phyloP scores from a whole-genome alignment of 768 basidiomycete species.

The Amanita fuliginea region DNA sequence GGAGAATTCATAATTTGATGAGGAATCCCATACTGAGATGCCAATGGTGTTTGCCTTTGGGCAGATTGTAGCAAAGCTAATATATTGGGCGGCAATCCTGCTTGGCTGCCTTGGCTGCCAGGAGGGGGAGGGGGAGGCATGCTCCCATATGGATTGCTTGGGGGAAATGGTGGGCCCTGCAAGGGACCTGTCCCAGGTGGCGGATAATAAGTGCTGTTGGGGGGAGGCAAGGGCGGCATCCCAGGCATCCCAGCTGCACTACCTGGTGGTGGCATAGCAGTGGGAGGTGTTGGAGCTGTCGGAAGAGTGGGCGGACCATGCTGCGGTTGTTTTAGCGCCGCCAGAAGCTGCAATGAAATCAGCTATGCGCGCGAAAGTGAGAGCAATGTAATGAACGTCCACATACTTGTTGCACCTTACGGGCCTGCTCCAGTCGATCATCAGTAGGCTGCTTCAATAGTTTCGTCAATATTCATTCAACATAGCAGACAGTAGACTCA shows the following conservation, averaged over 20 bases:
- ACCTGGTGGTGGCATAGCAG: conserved; percentile 21
- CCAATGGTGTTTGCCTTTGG: conserved; percentile 36
- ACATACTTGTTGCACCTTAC: conserved; percentile 68
- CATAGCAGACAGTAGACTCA: conserved; percentile 8
- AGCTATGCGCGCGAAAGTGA: neutral
- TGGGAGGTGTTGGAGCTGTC: conserved; percentile 23
- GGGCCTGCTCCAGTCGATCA: conserved; percentile 81
- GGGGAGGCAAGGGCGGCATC: conserved; percentile 27
- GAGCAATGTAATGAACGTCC: neutral
- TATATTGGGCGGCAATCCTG: conserved; percentile 56
- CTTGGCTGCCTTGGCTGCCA: conserved; percentile 21
- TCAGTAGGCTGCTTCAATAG: conserved; percentile 36
- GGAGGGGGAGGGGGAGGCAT: conserved; percentile 16
- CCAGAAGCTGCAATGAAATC: conserved; percentile 37
- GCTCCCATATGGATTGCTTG: conserved; percentile 15
- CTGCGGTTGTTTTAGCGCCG: conserved; percentile 68
- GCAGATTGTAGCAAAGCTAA: conserved; percentile 50
- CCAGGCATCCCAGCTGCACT: conserved; percentile 8
- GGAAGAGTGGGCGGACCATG: conserved; percentile 16
- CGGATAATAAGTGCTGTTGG: conserved; percentile 32
- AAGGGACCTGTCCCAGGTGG: conserved; percentile 17
- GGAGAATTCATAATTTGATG: conserved; percentile 35
- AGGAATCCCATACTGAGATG: conserved; percentile 25
- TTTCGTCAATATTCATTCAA: conserved; percentile 1
- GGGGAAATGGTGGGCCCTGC: conserved; percentile 20